These are phyloP conservation scores for Citrus sp. DNA, from an alignment of 345 rosid genomes.

Conservation along the genomic window DNA sequence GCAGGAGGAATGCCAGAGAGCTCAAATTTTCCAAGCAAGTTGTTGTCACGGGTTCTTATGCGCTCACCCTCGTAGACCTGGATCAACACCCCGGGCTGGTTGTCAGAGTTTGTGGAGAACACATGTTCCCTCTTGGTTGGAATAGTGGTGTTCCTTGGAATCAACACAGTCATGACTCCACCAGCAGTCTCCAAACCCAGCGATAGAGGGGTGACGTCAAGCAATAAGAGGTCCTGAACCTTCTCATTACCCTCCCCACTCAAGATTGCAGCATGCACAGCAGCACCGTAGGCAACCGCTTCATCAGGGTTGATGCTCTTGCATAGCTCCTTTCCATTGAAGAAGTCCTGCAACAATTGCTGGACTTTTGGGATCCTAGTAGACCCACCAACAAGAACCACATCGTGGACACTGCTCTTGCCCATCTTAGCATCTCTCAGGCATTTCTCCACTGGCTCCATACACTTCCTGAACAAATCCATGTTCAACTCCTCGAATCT, in stretches of 20 bases:
- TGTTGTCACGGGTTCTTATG: slow-evolving; percentile 52
- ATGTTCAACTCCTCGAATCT: slow-evolving; percentile 51
- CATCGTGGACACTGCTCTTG: slow-evolving; percentile 52
- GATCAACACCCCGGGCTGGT: slow-evolving; percentile 58
- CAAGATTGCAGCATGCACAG: slow-evolving; percentile 60
- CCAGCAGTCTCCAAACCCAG: slow-evolving; percentile 58
- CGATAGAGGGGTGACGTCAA: slow-evolving; percentile 53
- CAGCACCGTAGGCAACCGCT: slow-evolving; percentile 68
- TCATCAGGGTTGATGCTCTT: slow-evolving; percentile 62
- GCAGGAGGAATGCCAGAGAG: slow-evolving; percentile 62
- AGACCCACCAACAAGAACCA: slow-evolving; percentile 58
- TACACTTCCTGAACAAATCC: slow-evolving; percentile 53
- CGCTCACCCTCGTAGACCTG: slow-evolving; percentile 68
- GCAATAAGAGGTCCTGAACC: slow-evolving; percentile 55
- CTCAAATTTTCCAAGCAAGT: slow-evolving; percentile 61
- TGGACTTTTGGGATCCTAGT: slow-evolving; percentile 60
- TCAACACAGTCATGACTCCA: slow-evolving; percentile 62
- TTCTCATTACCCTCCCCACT: slow-evolving; percentile 68
- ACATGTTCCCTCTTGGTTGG: slow-evolving; percentile 61
- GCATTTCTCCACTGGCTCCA: slow-evolving; percentile 58
- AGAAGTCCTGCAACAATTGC: slow-evolving; percentile 51
- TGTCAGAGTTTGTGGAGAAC: slow-evolving; percentile 58
- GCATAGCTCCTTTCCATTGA: slow-evolving; percentile 55
- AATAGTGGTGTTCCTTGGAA: slow-evolving; percentile 56
- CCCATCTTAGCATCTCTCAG: slow-evolving; percentile 70